phyloP scores from a whole-genome alignment of 805 yeast species.

The Candida lessepsii region DNA sequence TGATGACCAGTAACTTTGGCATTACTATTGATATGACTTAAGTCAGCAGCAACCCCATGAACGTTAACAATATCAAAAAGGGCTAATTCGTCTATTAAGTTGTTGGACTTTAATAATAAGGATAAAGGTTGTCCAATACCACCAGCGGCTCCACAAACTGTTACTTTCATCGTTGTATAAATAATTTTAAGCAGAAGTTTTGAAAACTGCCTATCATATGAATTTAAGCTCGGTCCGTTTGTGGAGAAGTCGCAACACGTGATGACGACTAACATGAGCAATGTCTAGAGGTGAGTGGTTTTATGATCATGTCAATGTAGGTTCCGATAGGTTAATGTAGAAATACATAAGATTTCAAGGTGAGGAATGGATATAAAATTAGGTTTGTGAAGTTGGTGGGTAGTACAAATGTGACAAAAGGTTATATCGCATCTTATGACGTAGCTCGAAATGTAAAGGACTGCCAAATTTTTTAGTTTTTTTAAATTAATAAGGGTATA shows the following conservation, averaged over 20 bases:
- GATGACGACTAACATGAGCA: not conserved
- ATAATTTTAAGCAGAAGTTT: not conserved
- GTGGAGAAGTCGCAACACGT: constrained; percentile 5
- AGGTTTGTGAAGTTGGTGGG: no score
- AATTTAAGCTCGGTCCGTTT: constrained; percentile 4
- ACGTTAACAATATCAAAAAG: constrained; percentile 46
- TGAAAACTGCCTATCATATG: constrained; percentile 2
- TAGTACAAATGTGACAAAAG: no score
- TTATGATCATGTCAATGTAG: no score
- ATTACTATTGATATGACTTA: constrained; percentile 41
- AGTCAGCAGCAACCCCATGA: constrained; percentile 47
- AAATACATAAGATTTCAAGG: no score
- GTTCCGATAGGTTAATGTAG: no score
- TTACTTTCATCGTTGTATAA: constrained; percentile 40
- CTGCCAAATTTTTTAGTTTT: no score
- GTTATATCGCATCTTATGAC: no score
- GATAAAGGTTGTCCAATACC: constrained; percentile 50
- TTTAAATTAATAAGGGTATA: no score
- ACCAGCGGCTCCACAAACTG: constrained; percentile 51
- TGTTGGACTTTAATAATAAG: constrained; percentile 40
- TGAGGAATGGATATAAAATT: no score
- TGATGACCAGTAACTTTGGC: constrained; percentile 42
- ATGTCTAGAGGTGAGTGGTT: no score
- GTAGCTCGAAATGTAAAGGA: no score
- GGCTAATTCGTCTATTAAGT: constrained; percentile 37